A percentile compares a stretch with the other conserved stretches of the same genome.
These are phyloP conservation scores for Suillus weaverae DNA, from an alignment of 768 basidiomycete genomes.

Conservation along the genomic window DNA sequence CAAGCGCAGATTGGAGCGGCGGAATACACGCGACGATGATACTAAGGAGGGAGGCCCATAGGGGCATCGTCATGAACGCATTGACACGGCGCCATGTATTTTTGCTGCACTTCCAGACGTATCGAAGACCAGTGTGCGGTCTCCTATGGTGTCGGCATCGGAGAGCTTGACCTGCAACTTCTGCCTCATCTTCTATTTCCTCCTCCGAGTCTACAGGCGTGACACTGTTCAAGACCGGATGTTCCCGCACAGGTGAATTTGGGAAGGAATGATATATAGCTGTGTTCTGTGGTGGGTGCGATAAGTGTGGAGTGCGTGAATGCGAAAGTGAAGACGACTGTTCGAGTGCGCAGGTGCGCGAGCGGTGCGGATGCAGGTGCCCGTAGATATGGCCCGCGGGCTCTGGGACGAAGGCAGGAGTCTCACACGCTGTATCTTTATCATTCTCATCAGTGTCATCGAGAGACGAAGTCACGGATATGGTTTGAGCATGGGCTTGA, in stretches of 20 bases:
- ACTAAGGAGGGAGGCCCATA: slow-evolving; percentile 77
- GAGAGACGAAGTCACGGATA: background rate
- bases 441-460: background rate
- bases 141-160: slow-evolving; percentile 18
- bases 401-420: background rate
- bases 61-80: slow-evolving; percentile 39
- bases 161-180: slow-evolving; percentile 12
- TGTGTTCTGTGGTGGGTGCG: slow-evolving; percentile 25
- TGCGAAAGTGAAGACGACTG: background rate
- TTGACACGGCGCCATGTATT: background rate
- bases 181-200: slow-evolving; percentile 22
- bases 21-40: slow-evolving; percentile 75
- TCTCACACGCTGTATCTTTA: background rate
- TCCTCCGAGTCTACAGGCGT: slow-evolving; percentile 10
- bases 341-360: background rate
- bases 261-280: slow-evolving; percentile 68
- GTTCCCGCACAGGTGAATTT: slow-evolving; percentile 41
- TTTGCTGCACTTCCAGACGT: background rate
- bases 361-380: background rate
- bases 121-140: slow-evolving; percentile 20
- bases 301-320: background rate
- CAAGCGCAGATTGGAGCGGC: slow-evolving; percentile 70
- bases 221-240: background rate
- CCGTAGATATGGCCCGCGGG: background rate
- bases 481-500: background rate